phyloP scores from a whole-genome alignment of 2,329 filamentous ascomycete species.

The Aspergillus awamori region DNA sequence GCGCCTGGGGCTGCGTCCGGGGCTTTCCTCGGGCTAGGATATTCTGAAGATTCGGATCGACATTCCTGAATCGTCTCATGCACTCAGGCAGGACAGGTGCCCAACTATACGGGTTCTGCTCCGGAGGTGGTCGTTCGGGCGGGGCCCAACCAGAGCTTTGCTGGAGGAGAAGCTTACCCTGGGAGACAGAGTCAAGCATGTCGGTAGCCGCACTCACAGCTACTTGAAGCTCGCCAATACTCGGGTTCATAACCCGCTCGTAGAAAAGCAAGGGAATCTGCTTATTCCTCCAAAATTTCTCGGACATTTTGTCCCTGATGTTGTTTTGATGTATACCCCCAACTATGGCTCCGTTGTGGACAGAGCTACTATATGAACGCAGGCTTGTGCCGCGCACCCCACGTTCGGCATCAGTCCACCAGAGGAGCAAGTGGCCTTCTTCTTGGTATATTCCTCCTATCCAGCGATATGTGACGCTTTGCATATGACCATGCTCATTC shows the following conservation, averaged over 20 bases:
- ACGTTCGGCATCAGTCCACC: constrained; percentile 35
- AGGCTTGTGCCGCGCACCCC: constrained; percentile 29
- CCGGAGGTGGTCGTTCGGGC: neutral
- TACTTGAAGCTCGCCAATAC: constrained; percentile 18
- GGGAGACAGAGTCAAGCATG: constrained; percentile 12
- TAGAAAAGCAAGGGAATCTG: constrained; percentile 37
- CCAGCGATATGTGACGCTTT: constrained; percentile 39
- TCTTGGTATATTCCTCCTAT: constrained; percentile 41
- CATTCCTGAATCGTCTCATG: neutral
- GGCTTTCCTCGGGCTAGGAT: no score
- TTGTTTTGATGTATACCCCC: constrained; percentile 24
- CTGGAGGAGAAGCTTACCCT: constrained; percentile 12
- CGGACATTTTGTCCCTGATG: constrained; percentile 28
- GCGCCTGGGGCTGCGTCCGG: neutral
- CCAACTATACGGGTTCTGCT: constrained; percentile 8
- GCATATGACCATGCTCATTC: constrained; percentile 17
- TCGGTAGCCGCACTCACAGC: constrained; percentile 19
- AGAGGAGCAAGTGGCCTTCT: constrained; percentile 29
- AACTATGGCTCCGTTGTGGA: constrained; percentile 31
- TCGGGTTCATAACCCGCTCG: constrained; percentile 36
- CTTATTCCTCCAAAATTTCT: constrained; percentile 25
- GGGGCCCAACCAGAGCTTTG: constrained; percentile 13
- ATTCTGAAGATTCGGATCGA: no score
- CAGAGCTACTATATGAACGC: constrained; percentile 36
- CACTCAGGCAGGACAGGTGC: neutral